Evolutionary conservation across 2,329 filamentous ascomycete genomes (phyloP), one percentile per base, ranked within the genome.

Genomic region (Bipolaris gigantea): DNA sequence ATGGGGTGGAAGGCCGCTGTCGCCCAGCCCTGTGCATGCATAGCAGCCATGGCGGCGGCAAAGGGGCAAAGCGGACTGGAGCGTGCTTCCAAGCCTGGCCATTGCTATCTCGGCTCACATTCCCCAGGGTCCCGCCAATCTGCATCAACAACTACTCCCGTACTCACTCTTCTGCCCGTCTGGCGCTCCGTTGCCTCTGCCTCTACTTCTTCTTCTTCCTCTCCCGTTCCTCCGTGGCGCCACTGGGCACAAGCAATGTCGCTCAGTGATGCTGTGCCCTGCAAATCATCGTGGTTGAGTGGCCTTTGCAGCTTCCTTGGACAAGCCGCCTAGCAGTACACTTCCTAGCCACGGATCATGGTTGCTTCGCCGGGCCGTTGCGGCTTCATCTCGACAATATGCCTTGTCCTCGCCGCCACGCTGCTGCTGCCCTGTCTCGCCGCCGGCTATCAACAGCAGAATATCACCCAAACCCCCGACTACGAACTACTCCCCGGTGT

Each of bases 201-300:
- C 50, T 45, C 39, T 32, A 36, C 50, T 36, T 16, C 36, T 50
- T 49, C 34, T 58, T 54, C 51, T 49, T 45, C 48, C 61, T 52
- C 40, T 55, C 51, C 27, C 38, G 8, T 25, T 25, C 25, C 47
- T 19, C 60, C 54, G 47, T 41, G 57, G 47, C 43, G 59, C 54
- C 38, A 53, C 54, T 47, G 55, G 56, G 55, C 55, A 56, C 47
- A 57, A 48, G 64, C 57, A 53, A 66, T 67, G 64, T 53, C 51
- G 44, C 56, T 53, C 57, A 60, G 62, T 69, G 65, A 67, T 66
- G 65, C 61, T 51, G 51, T 47, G 57, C 63, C 45, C 56, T 62
- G 50, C 52, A 41, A 41, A 49, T 50, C 55, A 53, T 53, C 53
- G 61, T 61, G 61, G 62, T 62, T 67, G 60, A 65, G 62, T 59